These are phyloP conservation scores for Eustoma russellianum DNA, from an alignment of 257 asterid species.

Conservation along the genomic window DNA sequence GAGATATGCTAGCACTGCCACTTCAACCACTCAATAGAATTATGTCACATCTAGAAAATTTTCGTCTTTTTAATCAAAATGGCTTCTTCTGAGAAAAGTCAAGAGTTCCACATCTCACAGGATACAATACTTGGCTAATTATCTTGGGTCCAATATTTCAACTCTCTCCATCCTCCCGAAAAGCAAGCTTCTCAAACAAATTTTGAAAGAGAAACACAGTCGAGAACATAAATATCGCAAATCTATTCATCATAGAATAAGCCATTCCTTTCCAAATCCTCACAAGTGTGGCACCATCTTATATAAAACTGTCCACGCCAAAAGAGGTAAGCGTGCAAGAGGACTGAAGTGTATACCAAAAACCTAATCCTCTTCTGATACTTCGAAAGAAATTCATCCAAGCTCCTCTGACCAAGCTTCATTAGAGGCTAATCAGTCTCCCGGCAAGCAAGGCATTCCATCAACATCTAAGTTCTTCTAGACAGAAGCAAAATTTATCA, in stretches of 20 bases:
- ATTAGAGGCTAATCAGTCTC: constrained; percentile 39
- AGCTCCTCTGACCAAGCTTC: constrained; percentile 46
- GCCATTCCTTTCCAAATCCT: constrained; percentile 20
- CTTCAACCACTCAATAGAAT: not conserved
- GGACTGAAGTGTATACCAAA: constrained; percentile 21
- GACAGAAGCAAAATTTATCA: constrained; percentile 18
- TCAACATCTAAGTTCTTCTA: constrained; percentile 40
- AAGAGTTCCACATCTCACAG: not conserved
- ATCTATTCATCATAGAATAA: constrained; percentile 17
- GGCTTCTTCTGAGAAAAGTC: not conserved
- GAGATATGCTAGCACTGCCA: not conserved
- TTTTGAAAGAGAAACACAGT: constrained; percentile 8
- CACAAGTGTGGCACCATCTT: constrained; percentile 4
- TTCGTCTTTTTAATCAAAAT: too few relatives aligned
- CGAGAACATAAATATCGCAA: constrained; percentile 8
- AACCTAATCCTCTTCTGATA: constrained; percentile 17
- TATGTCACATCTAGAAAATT: not conserved
- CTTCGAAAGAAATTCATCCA: constrained; percentile 33
- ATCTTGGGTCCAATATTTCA: constrained; percentile 11
- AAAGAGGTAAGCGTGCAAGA: constrained; percentile 8
- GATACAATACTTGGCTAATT: not conserved
- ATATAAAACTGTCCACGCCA: constrained; percentile 21
- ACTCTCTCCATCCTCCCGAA: constrained; percentile 19
- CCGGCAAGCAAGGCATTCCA: constrained; percentile 44
- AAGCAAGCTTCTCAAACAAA: constrained; percentile 12